Evolutionary conservation across 805 yeast species (phyloP), one percentile per base, ranked within the genome.

Genomic region (Barnettozyma californica): DNA sequence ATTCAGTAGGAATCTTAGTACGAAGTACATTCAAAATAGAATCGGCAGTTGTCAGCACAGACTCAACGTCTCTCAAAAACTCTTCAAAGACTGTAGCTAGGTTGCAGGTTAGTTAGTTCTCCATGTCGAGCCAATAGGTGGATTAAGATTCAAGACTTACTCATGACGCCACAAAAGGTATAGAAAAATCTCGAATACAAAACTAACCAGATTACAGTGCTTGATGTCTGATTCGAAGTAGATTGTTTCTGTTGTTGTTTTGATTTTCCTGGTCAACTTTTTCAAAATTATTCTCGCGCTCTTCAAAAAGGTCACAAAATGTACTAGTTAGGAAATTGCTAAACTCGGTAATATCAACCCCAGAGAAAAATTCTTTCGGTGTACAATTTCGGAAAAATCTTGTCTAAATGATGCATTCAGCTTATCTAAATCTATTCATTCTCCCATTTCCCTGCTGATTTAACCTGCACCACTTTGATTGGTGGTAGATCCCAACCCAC

Each of bases 401-500:
- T n/a, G 8, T 23, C 25, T 5, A 23, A 5, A 23, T 23, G 25
- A 23, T 8, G 25, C 25, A 23, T 23, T 23, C 5, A 23, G 25
- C 8, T 23, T 8, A 23, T 23, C 7, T 18, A 34, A 16, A 35
- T 11, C 51, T 60, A 66, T 33, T 60, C 67, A 42, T 68, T 72
- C 21, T 60, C 49, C 97, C 97, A 92, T 26, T 70, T 71, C 0
- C 95, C 94, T 33, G 75, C 67, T 7, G 71, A 64, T 60, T 84
- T 87, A 51, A 71, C 74, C 63, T 92, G 97, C 1, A 71, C 70
- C 2, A 90, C 94, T 62, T 88, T 84, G 25, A 84, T 71, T 3
- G 83, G 86, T 8, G 94, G 95, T 45, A 92, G 67, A 58, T 92
- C 97, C 95, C 97, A 92, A 9, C 96, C 96, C 25, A 84, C 73